phyloP scores from a whole-genome alignment of 2,329 filamentous ascomycete species.

The Cladosporium sp. region DNA sequence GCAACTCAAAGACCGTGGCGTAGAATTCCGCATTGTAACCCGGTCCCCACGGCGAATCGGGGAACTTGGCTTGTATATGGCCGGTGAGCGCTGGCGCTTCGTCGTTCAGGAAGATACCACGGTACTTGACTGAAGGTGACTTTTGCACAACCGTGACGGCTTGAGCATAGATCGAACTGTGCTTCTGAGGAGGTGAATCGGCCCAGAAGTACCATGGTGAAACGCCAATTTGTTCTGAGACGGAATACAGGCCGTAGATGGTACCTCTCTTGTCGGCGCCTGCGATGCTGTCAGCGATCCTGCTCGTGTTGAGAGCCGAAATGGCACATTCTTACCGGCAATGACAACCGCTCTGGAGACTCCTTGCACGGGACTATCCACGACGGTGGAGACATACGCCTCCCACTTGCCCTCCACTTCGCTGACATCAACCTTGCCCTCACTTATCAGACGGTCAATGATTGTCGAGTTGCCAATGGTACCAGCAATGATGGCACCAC shows the following conservation, averaged over 20 bases:
- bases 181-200: slow-evolving; percentile 51
- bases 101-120: slow-evolving; percentile 66
- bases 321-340: slow-evolving; percentile 38
- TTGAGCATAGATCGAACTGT: slow-evolving; percentile 50
- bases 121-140: slow-evolving; percentile 59
- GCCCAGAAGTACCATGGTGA: slow-evolving; percentile 66
- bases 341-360: slow-evolving; percentile 58
- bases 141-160: slow-evolving; percentile 50
- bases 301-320: neutral
- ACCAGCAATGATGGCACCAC: slow-evolving; percentile 57
- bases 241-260: slow-evolving; percentile 64
- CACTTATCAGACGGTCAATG: slow-evolving; percentile 52
- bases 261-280: slow-evolving; percentile 60
- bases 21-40: slow-evolving; percentile 53
- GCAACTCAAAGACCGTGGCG: slow-evolving; percentile 61
- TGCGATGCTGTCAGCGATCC: slow-evolving; percentile 6
- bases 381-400: slow-evolving; percentile 55
- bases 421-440: slow-evolving; percentile 52
- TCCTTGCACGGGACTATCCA: slow-evolving; percentile 52
- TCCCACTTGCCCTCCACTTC: slow-evolving; percentile 62
- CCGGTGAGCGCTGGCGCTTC: slow-evolving; percentile 62
- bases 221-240: slow-evolving; percentile 68
- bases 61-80: slow-evolving; percentile 56
- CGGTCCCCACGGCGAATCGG: slow-evolving; percentile 23
- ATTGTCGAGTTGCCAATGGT: slow-evolving; percentile 59